phyloP scores from a whole-genome alignment of 2,329 filamentous ascomycete species.

The Thielaviopsis euricoi region DNA sequence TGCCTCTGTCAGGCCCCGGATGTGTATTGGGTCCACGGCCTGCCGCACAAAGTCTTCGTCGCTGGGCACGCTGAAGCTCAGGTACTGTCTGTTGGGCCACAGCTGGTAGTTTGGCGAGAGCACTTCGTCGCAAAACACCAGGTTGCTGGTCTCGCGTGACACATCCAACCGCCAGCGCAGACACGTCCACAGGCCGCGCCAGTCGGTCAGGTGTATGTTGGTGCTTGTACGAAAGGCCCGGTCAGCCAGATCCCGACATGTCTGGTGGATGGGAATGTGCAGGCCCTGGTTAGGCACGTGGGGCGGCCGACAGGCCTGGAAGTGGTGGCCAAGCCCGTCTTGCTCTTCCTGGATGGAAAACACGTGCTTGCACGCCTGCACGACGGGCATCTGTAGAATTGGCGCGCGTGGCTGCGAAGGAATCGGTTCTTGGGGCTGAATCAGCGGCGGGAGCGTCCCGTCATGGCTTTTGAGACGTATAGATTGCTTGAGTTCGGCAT shows the following conservation, averaged over 20 bases:
- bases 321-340: neutral
- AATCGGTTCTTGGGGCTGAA: neutral
- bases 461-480: neutral
- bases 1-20: neutral
- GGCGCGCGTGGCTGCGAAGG: neutral
- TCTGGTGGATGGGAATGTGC: conserved; percentile 1
- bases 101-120: conserved; percentile 7
- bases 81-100: conserved; percentile 5
- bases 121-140: neutral
- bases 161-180: conserved; percentile 3
- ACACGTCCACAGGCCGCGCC: neutral
- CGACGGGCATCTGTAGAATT: neutral
- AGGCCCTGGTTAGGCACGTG: neutral
- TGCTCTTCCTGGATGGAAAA: neutral
- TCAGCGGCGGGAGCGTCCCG: no score
- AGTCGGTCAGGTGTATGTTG: conserved; percentile 2
- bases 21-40: neutral
- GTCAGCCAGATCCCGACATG: neutral
- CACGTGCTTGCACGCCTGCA: neutral
- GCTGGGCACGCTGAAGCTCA: neutral
- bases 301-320: neutral
- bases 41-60: conserved; percentile 1
- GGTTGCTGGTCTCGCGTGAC: neutral
- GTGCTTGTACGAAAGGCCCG: neutral
- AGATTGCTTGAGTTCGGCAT: neutral